Conservation (phyloP, 805 yeast species). For the Sungouiella thailandica region DNA sequence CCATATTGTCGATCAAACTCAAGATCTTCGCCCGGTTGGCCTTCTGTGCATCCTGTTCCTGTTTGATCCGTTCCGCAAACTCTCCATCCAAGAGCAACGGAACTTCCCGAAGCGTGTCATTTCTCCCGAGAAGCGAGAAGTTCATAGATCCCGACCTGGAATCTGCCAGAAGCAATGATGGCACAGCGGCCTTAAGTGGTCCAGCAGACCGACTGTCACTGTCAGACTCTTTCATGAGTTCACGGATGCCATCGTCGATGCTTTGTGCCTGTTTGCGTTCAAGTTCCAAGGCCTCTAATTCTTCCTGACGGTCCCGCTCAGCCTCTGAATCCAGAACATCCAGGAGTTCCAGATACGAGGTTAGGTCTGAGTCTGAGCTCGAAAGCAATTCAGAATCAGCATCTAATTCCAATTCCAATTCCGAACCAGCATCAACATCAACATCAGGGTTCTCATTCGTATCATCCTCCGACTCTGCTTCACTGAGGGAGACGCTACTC, state of each 20-base stretch:
- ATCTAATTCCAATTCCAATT: neutral
- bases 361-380: neutral
- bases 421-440: neutral
- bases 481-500: neutral
- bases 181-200: slow-evolving; percentile 23
- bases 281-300: neutral
- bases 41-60: slow-evolving; percentile 46
- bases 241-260: slow-evolving; percentile 54
- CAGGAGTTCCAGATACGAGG: slow-evolving; percentile 7
- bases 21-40: slow-evolving; percentile 55
- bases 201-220: neutral
- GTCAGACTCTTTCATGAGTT: slow-evolving; percentile 9
- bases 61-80: slow-evolving; percentile 48
- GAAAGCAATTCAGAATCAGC: neutral
- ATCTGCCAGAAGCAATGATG: slow-evolving; percentile 5
- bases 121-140: slow-evolving; percentile 53
- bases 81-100: slow-evolving; percentile 49
- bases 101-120: slow-evolving; percentile 47
- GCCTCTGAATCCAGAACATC: slow-evolving; percentile 20
- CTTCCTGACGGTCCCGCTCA: slow-evolving; percentile 11
- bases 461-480: slow-evolving; percentile 10
- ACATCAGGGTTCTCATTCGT: slow-evolving; percentile 8
- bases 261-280: slow-evolving; percentile 40
- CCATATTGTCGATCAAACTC: slow-evolving; percentile 46
- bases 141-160: slow-evolving; percentile 15